A percentile compares a stretch with the other conserved stretches of the same genome.
Conservation (phyloP, 371 early-diverging fungal genomes). For the Umbelopsis sp. region DNA sequence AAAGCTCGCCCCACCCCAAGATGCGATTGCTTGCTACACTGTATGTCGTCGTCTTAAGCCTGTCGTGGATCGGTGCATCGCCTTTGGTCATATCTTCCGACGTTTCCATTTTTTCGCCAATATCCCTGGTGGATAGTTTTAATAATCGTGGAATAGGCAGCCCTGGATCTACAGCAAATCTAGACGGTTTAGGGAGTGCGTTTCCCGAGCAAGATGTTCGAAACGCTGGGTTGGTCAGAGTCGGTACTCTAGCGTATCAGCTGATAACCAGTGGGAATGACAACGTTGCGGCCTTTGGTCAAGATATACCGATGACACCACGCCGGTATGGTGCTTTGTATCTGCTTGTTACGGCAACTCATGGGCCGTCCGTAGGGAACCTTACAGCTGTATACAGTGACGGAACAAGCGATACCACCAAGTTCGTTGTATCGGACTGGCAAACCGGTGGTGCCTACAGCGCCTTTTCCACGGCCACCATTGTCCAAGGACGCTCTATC, state of each 20-base stretch:
- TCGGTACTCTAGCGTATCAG: conserved; percentile 26
- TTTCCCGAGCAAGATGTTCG: conserved; percentile 20
- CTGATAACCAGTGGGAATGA: conserved; percentile 16
- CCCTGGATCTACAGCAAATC: conserved; percentile 23
- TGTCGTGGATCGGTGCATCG: too few species aligned
- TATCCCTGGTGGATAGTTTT: background rate
- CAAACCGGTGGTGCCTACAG: conserved; percentile 24
- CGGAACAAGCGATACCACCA: conserved; percentile 23
- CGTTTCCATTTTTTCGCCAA: background rate
- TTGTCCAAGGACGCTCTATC: conserved; percentile 18
- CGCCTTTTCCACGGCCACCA: conserved; percentile 19
- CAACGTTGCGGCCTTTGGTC: conserved; percentile 34
- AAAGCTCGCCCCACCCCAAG: too few species aligned
- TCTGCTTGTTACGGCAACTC: conserved; percentile 28
- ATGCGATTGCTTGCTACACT: too few species aligned
- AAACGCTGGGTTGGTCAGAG: background rate
- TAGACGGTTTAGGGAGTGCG: conserved; percentile 29
- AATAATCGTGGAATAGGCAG: conserved; percentile 22
- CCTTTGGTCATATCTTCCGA: background rate
- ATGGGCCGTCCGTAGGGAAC: conserved; percentile 28
- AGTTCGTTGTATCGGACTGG: conserved; percentile 40
- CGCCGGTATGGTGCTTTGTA: conserved; percentile 27
- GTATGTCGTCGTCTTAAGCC: too few species aligned
- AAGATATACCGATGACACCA: conserved; percentile 25
- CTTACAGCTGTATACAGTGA: conserved; percentile 32